These are phyloP conservation scores for Warburgia ugandensis DNA, from an alignment of 164 flowering plant species.

Conservation along the genomic window DNA sequence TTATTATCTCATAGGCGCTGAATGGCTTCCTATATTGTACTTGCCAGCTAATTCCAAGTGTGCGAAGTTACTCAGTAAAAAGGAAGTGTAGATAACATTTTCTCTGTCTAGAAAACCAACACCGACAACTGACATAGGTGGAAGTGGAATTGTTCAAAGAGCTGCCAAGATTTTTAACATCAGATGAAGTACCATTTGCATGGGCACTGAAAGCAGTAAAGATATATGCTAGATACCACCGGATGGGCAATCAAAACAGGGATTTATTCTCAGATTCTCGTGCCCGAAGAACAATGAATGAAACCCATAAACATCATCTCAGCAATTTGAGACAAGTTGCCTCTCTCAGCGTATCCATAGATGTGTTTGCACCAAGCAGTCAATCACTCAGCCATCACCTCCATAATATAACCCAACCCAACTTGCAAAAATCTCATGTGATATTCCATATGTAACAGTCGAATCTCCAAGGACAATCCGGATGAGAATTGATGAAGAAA, in stretches of 20 bases:
- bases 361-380: constrained; percentile 38
- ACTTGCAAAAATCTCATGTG: constrained; percentile 20
- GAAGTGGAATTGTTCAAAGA: not conserved
- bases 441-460: constrained; percentile 37
- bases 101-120: too few species aligned
- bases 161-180: constrained; percentile 5
- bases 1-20: too few species aligned
- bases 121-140: too few species aligned
- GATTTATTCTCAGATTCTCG: constrained; percentile 47
- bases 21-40: too few species aligned
- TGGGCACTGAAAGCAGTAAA: constrained; percentile 24
- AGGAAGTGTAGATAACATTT: too few species aligned
- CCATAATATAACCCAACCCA: constrained; percentile 4
- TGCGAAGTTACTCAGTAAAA: too few species aligned
- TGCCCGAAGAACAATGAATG: constrained; percentile 15
- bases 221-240: constrained; percentile 24
- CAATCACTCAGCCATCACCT: constrained; percentile 13
- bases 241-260: constrained; percentile 34
- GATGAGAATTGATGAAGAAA: constrained; percentile 7
- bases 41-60: too few species aligned
- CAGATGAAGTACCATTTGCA: constrained; percentile 18
- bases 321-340: constrained; percentile 18
- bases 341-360: constrained; percentile 39
- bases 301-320: constrained; percentile 20
- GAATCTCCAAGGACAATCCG: constrained; percentile 20